These are phyloP conservation scores for Hypoxylon sp. DNA, from an alignment of 2,329 filamentous ascomycete genomes.

Conservation along the genomic window DNA sequence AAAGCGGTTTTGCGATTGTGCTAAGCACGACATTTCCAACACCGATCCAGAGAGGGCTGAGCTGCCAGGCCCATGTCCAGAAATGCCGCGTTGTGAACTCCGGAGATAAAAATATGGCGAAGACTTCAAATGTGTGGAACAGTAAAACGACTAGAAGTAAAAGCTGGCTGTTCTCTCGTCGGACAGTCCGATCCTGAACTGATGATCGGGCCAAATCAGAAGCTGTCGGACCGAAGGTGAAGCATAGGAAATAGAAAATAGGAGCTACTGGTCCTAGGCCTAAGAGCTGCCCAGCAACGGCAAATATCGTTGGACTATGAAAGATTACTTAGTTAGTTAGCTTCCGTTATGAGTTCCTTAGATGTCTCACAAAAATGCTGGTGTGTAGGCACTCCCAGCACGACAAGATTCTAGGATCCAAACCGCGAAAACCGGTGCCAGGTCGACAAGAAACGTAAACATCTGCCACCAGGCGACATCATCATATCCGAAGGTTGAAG, in stretches of 20 bases:
- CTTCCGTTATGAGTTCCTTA: not conserved
- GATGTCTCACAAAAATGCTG: conserved; percentile 45
- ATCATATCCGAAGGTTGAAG: conserved; percentile 44
- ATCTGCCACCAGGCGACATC: conserved; percentile 47
- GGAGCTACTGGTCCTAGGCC: conserved; percentile 35
- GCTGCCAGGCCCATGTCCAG: conserved; percentile 51
- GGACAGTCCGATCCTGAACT: conserved; percentile 14
- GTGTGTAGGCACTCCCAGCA: conserved; percentile 35
- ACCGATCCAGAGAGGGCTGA: conserved; percentile 47
- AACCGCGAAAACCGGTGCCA: conserved; percentile 47
- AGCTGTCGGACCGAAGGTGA: conserved; percentile 36
- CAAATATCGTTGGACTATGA: conserved; percentile 38
- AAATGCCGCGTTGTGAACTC: conserved; percentile 44
- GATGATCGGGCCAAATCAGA: conserved; percentile 31
- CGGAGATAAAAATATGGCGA: conserved; percentile 41
- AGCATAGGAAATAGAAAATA: conserved; percentile 42
- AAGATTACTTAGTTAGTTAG: conserved; percentile 8
- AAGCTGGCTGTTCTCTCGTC: conserved; percentile 10
- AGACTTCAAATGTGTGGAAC: conserved; percentile 46
- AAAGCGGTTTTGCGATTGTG: conserved; percentile 15
- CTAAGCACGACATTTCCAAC: conserved; percentile 35
- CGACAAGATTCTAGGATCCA: conserved; percentile 48
- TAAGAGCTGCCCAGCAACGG: conserved; percentile 31
- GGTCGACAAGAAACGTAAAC: conserved; percentile 46
- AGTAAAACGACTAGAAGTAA: conserved; percentile 40